These are phyloP conservation scores for Hortiboletus flavorubellus DNA, from an alignment of 768 basidiomycete genomes.

Conservation along the genomic window DNA sequence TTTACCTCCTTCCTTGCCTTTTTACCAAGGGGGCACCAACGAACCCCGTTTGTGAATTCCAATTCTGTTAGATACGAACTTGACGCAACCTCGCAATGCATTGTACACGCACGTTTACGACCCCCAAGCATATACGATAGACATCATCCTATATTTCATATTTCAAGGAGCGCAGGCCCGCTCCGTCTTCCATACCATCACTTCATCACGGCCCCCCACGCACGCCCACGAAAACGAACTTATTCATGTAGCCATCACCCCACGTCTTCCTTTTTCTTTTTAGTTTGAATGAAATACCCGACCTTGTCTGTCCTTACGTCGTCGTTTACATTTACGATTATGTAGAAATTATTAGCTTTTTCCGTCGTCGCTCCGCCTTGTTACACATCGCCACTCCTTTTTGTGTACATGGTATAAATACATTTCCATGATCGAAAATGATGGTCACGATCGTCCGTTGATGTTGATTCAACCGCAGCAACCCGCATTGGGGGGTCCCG, in stretches of 20 bases:
- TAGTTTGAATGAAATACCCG: constrained; percentile 14
- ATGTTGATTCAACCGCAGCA: not conserved
- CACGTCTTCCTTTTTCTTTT: not conserved
- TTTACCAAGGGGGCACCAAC: constrained; percentile 1
- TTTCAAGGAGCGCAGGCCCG: constrained; percentile 10
- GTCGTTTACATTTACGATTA: not conserved
- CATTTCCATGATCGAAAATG: not conserved
- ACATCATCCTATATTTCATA: constrained; percentile 14
- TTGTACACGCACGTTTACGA: constrained; percentile 27
- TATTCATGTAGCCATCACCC: constrained; percentile 12
- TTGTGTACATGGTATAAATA: not conserved
- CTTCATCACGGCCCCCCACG: constrained; percentile 11
- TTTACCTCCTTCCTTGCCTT: constrained; percentile 8
- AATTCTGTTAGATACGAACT: constrained; percentile 19
- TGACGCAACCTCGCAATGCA: constrained; percentile 27
- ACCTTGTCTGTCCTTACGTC: constrained; percentile 19
- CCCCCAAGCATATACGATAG: constrained; percentile 22
- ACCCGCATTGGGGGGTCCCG: not conserved
- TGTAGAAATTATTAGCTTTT: not conserved
- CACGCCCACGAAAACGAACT: constrained; percentile 16
- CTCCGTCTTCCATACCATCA: constrained; percentile 4
- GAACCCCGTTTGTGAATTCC: not conserved
- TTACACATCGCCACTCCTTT: not conserved
- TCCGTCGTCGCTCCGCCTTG: constrained; percentile 1
- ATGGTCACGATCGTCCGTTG: constrained; percentile 2